Base-by-base conservation (phyloP, 495 filamentous ascomycete species). In the Aspergillus funiculosus region DNA sequence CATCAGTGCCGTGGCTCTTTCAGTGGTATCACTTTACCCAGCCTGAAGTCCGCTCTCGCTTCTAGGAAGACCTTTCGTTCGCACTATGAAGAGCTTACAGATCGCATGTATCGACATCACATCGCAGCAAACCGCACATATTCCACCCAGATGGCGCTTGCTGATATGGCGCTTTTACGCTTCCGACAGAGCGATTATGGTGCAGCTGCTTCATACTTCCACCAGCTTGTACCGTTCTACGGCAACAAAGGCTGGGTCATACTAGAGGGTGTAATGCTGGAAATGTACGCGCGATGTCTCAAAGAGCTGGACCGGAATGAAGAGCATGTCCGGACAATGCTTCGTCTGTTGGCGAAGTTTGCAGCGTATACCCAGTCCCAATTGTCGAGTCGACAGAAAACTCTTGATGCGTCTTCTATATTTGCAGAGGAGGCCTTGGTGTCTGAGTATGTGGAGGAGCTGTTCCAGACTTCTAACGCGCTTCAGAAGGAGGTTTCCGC, bases 81-180 rank as follows among this genome's bases (percentile, higher is more conserved):
- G 5, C 72, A 86, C 6, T 88, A 84, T 57, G 85, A 87, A 59
- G 81, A 77, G 7, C 72, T 86, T 2, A 84, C 82, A 6, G 82
- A 85, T 52, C 80, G 79, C 39, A 76, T 83, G 32, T 69, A 85
- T n/a, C 78, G 82, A 2, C 82, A 87, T 62, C 87, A 85, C 59
- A 77, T 80, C 24, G 73, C 88, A 6, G 91, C 88, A 9, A 83
- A 81, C 29, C 83, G 86, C 49, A 69, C 66, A 1, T 85, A 92
- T 51, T 85, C 86, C 14, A 81, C 82, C 0, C 82, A 94, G 50
- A 73, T 79, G 24, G 80, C 82, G 32, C 79, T 90, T 62, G 85
- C 87, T 11, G 92, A 98, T 60, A 76, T 97, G 19, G 92, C 92
- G 5, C 73, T 87, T 8, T 67, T 95, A 39, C 86, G 88, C 64